Evolutionary conservation across 176 grass and related monocot species (phyloP), one percentile per base, ranked within the genome.

Genomic region (Cymbopogon citratus): DNA sequence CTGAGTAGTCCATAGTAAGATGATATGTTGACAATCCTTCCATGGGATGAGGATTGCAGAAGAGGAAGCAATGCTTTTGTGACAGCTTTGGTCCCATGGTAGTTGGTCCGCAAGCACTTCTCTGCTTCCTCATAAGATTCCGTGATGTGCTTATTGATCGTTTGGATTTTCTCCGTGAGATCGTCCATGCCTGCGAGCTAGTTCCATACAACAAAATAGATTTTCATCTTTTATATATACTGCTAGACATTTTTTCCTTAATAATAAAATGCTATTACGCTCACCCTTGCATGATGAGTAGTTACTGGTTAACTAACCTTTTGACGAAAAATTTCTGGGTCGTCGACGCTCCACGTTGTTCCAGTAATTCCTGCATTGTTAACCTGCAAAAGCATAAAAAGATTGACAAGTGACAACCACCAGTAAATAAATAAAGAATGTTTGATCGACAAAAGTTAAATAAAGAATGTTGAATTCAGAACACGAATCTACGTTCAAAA

Each of bases 91-190:
- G 69, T 49, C 38, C 91, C 91, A 26, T 66, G 49, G 62, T 93
- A 93, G 71, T 93, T 93, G 39, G 85, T 93, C 28, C 73, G 70
- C 71, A 93, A 56, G 80, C 85, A 93, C 41, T 90, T 74, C 59
- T 88, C 67, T 79, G 82, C 91, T 60, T 87, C 45, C 41, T 83
- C 82, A 31, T 85, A 86, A 60, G 82, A 74, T 79, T 90, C 82
- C 12, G 35, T 70, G 21, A 41, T 16, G 27, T 54, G 54, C 39
- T 81, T 46, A 43, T 25, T 41, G 38, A 83, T 10, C 80, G 75
- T 80, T 7, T 80, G 7, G 9, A 59, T 23, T 46, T 21, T 75
- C 25, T 62, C 62, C 31, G 0, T 16, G 5, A 36, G 12, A 34
- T 74, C 43, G 3, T 48, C 23, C 19, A 75, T 60, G 5, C 35